A percentile compares a stretch with the other conserved stretches of the same genome.
These are phyloP conservation scores for Fagus crenata DNA, from an alignment of 306 rosid species.

Conservation along the genomic window DNA sequence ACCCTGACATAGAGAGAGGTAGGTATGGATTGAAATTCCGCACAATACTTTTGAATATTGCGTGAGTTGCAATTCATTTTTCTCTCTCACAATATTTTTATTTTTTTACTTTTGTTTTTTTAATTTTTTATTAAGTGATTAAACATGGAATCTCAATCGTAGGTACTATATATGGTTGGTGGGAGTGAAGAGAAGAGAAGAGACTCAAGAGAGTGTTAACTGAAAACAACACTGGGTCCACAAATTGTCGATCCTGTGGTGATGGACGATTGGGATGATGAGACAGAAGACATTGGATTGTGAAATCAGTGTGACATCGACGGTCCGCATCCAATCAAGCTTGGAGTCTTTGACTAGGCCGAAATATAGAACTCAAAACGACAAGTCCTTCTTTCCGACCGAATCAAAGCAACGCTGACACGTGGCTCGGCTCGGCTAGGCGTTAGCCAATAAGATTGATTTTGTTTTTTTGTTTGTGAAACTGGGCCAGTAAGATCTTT, in stretches of 20 bases:
- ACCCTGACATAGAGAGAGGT: neutral
- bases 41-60: too few relatives aligned
- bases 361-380: neutral
- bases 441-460: too few relatives aligned
- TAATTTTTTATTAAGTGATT: too few relatives aligned
- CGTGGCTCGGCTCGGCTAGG: neutral
- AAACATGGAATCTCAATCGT: too few relatives aligned
- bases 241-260: neutral
- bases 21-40: too few relatives aligned
- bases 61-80: too few relatives aligned
- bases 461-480: neutral
- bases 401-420: neutral
- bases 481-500: too few relatives aligned
- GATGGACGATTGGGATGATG: constrained; percentile 1
- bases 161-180: neutral
- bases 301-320: neutral
- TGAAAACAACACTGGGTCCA: constrained; percentile 17
- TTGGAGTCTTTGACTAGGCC: constrained; percentile 24
- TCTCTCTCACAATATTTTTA: too few relatives aligned
- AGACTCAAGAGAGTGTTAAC: constrained; percentile 1
- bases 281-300: neutral
- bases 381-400: constrained; percentile 14
- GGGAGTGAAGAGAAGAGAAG: constrained; percentile 17
- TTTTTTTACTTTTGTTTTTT: too few relatives aligned
- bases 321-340: constrained; percentile 9